A percentile compares a stretch with the other conserved stretches of the same genome.
Evolutionary conservation across 257 asterid species (phyloP).

Genomic region (Plectranthus barbatus): DNA sequence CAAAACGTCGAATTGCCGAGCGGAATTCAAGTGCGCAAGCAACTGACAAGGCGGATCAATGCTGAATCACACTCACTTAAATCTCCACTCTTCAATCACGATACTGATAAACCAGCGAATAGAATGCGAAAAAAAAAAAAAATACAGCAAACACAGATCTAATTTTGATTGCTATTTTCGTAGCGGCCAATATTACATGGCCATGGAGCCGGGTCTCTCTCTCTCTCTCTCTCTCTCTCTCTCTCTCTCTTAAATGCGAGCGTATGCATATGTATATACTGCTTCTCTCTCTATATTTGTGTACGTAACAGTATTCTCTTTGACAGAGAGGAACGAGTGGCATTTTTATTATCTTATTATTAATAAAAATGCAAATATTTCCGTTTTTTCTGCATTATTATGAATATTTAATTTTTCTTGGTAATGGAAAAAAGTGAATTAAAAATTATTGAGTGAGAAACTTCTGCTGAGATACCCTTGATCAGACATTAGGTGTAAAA

Average conservation of each 20-base stretch:
- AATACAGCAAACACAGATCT: constrained; percentile 39
- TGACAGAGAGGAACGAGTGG: constrained; percentile 11
- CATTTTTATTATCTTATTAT: neutral
- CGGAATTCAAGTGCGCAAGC: constrained; percentile 14
- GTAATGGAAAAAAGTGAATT: constrained; percentile 4
- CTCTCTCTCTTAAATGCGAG: too few species aligned
- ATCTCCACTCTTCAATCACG: constrained; percentile 11
- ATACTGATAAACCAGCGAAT: constrained; percentile 21
- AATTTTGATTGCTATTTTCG: constrained; percentile 6
- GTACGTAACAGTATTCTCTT: constrained; percentile 21
- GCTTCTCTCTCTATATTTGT: constrained; percentile 32
- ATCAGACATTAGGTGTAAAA: constrained; percentile 48
- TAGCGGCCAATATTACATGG: constrained; percentile 3
- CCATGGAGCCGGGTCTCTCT: constrained; percentile 19
- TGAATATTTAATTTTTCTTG: neutral
- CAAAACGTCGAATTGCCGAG: neutral
- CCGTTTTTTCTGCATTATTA: neutral
- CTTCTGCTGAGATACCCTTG: constrained; percentile 39
- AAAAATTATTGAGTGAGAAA: constrained; percentile 24
- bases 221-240: constrained; percentile 30
- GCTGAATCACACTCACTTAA: constrained; percentile 20
- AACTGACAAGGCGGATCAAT: constrained; percentile 30
- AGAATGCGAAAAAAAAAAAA: constrained; percentile 18
- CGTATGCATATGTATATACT: neutral
- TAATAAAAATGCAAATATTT: neutral